A percentile compares a stretch with the other conserved stretches of the same genome.
Evolutionary conservation across 2,329 filamentous ascomycete species (phyloP).

Genomic region (Pseudogymnoascus destructans): DNA sequence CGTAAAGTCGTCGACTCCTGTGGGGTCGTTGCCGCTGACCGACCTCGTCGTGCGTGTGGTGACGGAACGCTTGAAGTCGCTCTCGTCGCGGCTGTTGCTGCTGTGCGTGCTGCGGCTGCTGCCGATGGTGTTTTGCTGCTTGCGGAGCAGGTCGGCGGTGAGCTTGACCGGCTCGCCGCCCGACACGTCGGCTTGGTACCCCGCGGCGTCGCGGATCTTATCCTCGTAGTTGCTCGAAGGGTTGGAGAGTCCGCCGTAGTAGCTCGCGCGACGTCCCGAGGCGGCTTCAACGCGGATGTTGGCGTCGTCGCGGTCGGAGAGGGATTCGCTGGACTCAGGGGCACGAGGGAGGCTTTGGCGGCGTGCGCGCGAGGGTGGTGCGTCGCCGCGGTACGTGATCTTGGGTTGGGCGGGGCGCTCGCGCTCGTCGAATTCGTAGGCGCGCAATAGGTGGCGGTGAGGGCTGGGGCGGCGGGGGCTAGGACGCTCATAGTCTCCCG

Average conservation of each 20-base stretch:
- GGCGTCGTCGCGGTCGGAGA: background rate
- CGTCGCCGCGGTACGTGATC: constrained; percentile 15
- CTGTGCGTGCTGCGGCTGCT: constrained; percentile 46
- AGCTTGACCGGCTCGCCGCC: constrained; percentile 35
- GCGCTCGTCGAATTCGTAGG: constrained; percentile 12
- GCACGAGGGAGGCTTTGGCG: background rate
- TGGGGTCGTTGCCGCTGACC: constrained; percentile 26
- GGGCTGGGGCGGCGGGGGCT: constrained; percentile 15
- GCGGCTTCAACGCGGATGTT: background rate
- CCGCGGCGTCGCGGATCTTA: constrained; percentile 32
- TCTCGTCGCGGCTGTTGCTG: constrained; percentile 49
- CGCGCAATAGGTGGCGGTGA: constrained; percentile 16
- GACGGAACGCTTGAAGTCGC: constrained; percentile 47
- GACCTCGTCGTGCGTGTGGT: constrained; percentile 44
- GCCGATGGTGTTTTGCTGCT: constrained; percentile 35
- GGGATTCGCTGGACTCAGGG: background rate
- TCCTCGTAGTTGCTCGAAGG: constrained; percentile 28
- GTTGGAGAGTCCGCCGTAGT: constrained; percentile 11
- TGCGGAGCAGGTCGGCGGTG: constrained; percentile 40
- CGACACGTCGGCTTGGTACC: constrained; percentile 41
- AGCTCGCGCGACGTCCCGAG: background rate
- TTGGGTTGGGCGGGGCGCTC: constrained; percentile 14
- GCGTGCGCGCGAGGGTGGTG: constrained; percentile 14
- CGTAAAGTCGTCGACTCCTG: constrained; percentile 40
- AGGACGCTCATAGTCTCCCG: background rate